These are phyloP conservation scores for Apiotrichum gamsii DNA, from an alignment of 1,284 basidiomycete species.

Conservation along the genomic window DNA sequence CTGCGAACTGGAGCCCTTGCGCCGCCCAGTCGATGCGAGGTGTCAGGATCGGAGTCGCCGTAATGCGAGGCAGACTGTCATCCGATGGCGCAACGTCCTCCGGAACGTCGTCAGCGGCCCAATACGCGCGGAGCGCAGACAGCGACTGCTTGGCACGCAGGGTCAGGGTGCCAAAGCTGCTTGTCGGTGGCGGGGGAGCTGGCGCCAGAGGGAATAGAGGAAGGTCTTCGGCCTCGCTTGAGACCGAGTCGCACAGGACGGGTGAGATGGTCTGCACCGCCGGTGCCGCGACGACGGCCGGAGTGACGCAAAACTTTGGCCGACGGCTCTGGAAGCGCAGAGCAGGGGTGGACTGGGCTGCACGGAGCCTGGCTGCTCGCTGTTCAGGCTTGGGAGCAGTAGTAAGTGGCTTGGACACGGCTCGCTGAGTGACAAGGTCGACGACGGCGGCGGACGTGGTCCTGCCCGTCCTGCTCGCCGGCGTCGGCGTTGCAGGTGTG, in stretches of 20 bases:
- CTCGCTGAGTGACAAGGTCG: too few species aligned
- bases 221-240: constrained; percentile 39
- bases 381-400: constrained; percentile 1
- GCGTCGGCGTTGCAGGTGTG: too few species aligned
- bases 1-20: constrained; percentile 33
- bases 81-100: background rate
- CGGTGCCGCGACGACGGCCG: constrained; percentile 30
- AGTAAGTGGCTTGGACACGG: too few species aligned
- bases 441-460: too few species aligned
- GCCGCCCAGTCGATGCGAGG: constrained; percentile 37
- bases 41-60: constrained; percentile 22
- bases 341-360: constrained; percentile 9
- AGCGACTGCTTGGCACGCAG: constrained; percentile 33
- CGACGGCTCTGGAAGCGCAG: constrained; percentile 1
- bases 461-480: too few species aligned
- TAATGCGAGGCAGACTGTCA: background rate
- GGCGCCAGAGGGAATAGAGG: constrained; percentile 32
- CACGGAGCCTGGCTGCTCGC: constrained; percentile 5
- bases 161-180: constrained; percentile 18
- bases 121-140: constrained; percentile 28
- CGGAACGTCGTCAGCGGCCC: constrained; percentile 1
- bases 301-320: constrained; percentile 22
- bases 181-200: constrained; percentile 4
- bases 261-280: constrained; percentile 24
- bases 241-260: constrained; percentile 42